Percentiles rank a stretch among this genome's conserved stretches.
Evolutionary conservation across 148 eudicot genomes (phyloP).

Genomic region (Vaccinium corymbosum): DNA sequence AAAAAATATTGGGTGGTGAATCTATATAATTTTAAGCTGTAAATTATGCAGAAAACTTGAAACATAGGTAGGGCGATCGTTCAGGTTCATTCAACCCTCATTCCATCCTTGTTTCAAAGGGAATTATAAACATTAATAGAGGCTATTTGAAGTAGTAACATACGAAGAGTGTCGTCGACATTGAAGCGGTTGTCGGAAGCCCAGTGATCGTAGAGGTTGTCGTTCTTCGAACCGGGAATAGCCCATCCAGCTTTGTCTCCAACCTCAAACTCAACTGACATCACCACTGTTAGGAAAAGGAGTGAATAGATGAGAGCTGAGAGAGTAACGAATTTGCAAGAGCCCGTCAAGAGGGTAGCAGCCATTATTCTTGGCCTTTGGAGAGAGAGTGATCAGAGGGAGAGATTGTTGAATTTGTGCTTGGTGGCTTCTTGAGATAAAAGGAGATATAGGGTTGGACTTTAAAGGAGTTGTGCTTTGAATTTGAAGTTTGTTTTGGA

Average conservation of each 20-base stretch:
- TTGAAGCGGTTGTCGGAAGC: constrained; percentile 53
- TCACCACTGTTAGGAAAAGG: not conserved
- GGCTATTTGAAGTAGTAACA: constrained; percentile 18
- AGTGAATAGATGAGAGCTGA: not conserved
- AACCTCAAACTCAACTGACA: constrained; percentile 38
- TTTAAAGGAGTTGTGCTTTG: not conserved
- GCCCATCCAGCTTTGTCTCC: constrained; percentile 50
- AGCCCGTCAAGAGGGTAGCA: constrained; percentile 10
- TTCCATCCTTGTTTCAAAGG: no score
- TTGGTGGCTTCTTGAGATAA: not conserved
- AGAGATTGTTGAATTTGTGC: not conserved
- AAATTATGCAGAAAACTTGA: no score
- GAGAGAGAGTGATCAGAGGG: constrained; percentile 1
- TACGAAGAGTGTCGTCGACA: constrained; percentile 55
- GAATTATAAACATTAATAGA: no score
- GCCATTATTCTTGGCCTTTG: not conserved
- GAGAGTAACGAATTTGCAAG: not conserved
- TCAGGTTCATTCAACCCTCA: no score
- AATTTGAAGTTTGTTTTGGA: constrained; percentile 16
- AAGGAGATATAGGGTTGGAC: not conserved
- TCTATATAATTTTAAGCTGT: no score
- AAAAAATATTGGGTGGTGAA: no score
- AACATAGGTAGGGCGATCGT: no score
- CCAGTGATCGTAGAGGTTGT: constrained; percentile 42
- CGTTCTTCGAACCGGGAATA: constrained; percentile 39